Evolutionary conservation across 768 basidiomycete genomes (phyloP), one percentile per base, ranked within the genome.

Genomic region (Hericium rajendrae): DNA sequence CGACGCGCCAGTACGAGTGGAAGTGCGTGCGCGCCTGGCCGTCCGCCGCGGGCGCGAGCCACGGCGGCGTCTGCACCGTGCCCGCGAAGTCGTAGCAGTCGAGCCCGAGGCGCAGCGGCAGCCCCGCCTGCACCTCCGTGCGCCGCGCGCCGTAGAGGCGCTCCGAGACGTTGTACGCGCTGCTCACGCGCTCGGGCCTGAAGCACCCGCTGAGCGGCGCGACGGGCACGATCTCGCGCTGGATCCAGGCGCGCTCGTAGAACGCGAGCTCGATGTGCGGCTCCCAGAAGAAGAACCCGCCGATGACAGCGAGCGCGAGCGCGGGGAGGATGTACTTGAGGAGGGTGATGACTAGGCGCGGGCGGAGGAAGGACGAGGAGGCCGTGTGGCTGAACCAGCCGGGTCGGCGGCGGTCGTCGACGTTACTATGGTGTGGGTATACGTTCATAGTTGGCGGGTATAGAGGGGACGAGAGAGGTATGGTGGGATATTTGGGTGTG

Each of bases 1-100:
- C 94, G 57, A 80, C 82, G 13, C 95, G 78, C 95, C 95, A 98
- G 69, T 97, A 98, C 1, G 92, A 87, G 70, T 98, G 95, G 67
- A 83, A 95, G 54, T 83, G 80, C 12, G 81, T 78, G 18, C 82
- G 79, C 18, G 76, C 73, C 13, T 78, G 76, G 8, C 58, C 48
- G 26, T 56, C 61, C 26, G n/a, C n/a, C n/a, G n/a, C n/a, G 28
- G 18, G 18, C 49, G 11, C 18, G 18, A 24, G 26, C n/a, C 57
- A 43, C 22, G 59, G 54, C 12, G 48, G 54, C 8, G 62, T 43
- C 46, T 61, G 82, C 22, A 98, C 79, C 13, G 91, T 93, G 13
- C 85, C 85, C 4, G 93, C 88, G 69, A 94, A 94, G 67, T 92
- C 84, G 68, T 94, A 97, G 72, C 94, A 98, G 68, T 93, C 88